Evolutionary conservation across 192 early-diverging fungal species (phyloP), one percentile per base, ranked within the genome.

Genomic region (Umbelopsis ramanniana): DNA sequence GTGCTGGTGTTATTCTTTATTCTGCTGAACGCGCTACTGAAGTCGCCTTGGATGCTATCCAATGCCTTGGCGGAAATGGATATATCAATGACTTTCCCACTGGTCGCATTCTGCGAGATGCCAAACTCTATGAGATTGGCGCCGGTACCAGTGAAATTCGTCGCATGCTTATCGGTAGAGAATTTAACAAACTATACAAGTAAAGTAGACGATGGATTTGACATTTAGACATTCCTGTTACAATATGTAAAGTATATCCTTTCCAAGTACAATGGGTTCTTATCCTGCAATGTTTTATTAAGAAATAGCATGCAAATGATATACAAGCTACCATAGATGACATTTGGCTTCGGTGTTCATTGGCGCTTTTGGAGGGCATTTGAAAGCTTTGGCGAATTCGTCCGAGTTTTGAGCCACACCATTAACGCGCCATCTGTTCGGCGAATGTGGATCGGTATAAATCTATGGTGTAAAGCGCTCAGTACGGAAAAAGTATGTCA

Each of bases 101-200:
- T 5, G 94, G 95, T 29, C 89, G 96, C 21, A 85, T 98, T 68
- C 77, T 98, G 53, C 87, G 96, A 38, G 96, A 98, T 75, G 95
- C 93, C 19, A 96, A 96, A 84, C 84, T 98, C 21, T 98, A 98
- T 76, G 96, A 97, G 82, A 97, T 97, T 82, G 96, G 96, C 54
- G 96, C 96, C 19, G 96, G 96, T 35, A 98, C 96, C 24, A 94
- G 91, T 74, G 96, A 98, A 85, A 95, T 95, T 79, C 87, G 94
- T 55, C 84, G 94, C 8, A 93, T 96, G 93, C 82, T 98, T 69
- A 98, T 96, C 79, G 96, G 93, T 43, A 82, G 89, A 33, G 89
- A 89, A 78, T 86, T 93, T 75, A 92, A 93, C 79, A 91, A 91
- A 80, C 82, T 88, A 63, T 91, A 54, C 71, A 80, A 74, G 72